phyloP scores from a whole-genome alignment of 257 asterid species.

The Phtheirospermum japonicum region DNA sequence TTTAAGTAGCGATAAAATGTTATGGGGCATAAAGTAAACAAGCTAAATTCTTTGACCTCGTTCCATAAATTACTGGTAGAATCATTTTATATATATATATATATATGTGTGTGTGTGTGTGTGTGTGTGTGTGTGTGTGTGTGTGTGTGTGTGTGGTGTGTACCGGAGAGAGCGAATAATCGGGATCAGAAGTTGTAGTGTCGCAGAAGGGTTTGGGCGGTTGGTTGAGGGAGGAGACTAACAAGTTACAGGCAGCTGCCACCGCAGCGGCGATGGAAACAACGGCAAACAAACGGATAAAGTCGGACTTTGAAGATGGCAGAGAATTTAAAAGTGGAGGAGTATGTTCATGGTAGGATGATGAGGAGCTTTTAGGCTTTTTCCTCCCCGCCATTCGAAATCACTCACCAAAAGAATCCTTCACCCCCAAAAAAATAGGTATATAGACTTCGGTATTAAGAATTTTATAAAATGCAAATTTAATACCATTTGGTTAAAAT shows the following conservation, averaged over 20 bases:
- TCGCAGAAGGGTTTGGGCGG: conserved; percentile 68
- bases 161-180: conserved; percentile 37
- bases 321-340: conserved; percentile 38
- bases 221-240: conserved; percentile 38
- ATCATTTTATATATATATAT: no score
- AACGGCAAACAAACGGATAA: conserved; percentile 51
- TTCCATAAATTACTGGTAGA: background rate
- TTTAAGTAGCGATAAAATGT: background rate
- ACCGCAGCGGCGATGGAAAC: conserved; percentile 62
- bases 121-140: no score
- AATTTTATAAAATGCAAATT: no score
- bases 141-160: no score
- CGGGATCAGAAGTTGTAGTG: conserved; percentile 28
- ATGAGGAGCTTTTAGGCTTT: conserved; percentile 29
- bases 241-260: conserved; percentile 51
- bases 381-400: conserved; percentile 32
- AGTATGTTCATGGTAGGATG: conserved; percentile 26
- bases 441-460: no score
- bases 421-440: no score
- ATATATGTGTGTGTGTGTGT: no score
- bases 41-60: background rate
- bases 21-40: conserved; percentile 6
- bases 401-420: no score
- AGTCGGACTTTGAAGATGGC: conserved; percentile 59
- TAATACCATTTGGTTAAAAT: no score